Base-by-base conservation (phyloP, 2,329 filamentous ascomycete genomes). In the Fusarium chlamydosporum region DNA sequence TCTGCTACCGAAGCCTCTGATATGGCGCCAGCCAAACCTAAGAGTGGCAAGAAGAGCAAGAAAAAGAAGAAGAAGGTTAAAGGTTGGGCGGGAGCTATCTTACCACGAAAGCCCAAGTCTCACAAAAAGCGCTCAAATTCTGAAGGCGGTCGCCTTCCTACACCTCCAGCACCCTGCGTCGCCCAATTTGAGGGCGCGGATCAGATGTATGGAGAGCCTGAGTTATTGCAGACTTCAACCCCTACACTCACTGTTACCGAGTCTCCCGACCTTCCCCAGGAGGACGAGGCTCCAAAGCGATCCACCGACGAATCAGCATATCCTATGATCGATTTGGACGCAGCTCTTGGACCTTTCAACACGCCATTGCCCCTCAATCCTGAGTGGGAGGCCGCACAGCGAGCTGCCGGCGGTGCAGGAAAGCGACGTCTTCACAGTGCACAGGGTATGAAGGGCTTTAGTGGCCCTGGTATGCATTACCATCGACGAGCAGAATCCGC, bases 261-360 rank as follows among this genome's bases (percentile, higher is more conserved):
- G 40, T 79, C 81, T 12, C 75, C 79, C 4, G 73, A 77, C 4
- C 69, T 54, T 46, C 73, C 70, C 52, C 69, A 74, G 10, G 67
- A 76, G 35, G 61, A 74, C 33, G 58, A 75, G 16, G 62, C 77
- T 4, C 80, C 81, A 74, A 82, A 80, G 42, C 79, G 61, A 18
- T 61, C 68, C 5, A 84, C 88, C 10, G 88, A 90, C 46, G 92
- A 96, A 61, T 78, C 87, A 4, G 86, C 90, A 53, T 92, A 89
- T 74, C 90, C 92, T 9, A 91, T 97, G 78, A 96, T 99, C 67
- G 96, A 99, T 78, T 83, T 99, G 41, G 96, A 99, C 80, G 95
- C 94, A 18, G 96, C 95, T 27, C 85, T 98, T 2, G 94, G 94
- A 3, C 94, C 95, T 0, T 97, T 97, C 79, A 96, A 96, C 74